phyloP scores from a whole-genome alignment of 2,329 filamentous ascomycete genomes.

The Colletotrichum sp. region DNA sequence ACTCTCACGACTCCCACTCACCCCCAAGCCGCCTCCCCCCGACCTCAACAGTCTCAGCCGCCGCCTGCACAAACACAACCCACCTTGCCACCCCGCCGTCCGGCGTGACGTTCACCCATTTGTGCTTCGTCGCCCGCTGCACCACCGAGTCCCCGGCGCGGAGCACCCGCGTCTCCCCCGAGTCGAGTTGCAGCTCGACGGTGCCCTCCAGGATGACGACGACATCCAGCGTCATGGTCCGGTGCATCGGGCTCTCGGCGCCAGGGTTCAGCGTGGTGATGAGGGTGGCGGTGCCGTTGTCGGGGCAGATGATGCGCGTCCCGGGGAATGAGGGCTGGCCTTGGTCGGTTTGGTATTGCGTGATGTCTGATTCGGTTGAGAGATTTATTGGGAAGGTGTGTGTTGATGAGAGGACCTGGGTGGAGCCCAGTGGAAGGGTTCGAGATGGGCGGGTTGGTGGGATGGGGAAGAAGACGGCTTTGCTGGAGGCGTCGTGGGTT shows the following conservation, averaged over 20 bases:
- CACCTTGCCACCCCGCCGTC: neutral
- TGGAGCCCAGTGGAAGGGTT: neutral
- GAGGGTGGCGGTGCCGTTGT: neutral
- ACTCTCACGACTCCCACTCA: neutral
- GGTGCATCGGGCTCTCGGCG: slow-evolving; percentile 45
- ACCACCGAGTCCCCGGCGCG: slow-evolving; percentile 56
- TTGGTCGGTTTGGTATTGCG: neutral
- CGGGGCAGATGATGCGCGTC: neutral
- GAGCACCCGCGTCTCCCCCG: slow-evolving; percentile 51
- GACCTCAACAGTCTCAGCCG: neutral
- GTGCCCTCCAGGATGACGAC: slow-evolving; percentile 59
- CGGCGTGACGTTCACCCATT: slow-evolving; percentile 48
- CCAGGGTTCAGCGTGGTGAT: neutral
- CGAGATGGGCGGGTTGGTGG: neutral
- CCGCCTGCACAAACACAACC: neutral
- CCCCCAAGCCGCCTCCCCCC: neutral
- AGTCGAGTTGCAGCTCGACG: slow-evolving; percentile 55
- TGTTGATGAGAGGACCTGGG: neutral
- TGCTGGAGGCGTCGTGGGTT: neutral
- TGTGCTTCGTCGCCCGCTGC: slow-evolving; percentile 61
- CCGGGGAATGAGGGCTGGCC: neutral
- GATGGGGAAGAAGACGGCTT: neutral
- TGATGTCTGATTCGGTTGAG: neutral
- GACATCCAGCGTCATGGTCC: slow-evolving; percentile 59
- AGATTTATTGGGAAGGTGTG: neutral